These are phyloP conservation scores for Ceratorhiza oryzae-sativae DNA, from an alignment of 1,284 basidiomycete genomes.

Conservation along the genomic window DNA sequence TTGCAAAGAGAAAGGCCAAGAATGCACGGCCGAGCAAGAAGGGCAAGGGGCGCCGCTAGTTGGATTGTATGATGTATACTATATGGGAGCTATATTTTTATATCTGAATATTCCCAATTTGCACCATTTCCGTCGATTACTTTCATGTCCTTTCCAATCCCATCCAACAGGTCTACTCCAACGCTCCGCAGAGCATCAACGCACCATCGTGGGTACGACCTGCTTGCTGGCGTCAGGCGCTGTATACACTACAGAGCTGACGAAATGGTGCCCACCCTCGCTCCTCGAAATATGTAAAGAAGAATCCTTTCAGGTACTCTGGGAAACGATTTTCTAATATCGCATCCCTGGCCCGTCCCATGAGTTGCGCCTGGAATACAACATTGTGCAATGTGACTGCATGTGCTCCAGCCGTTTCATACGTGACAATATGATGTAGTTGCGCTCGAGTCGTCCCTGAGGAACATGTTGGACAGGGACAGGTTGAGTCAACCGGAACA, in stretches of 20 bases:
- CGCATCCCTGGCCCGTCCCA: slow-evolving; percentile 79
- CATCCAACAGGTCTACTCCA: slow-evolving; percentile 74
- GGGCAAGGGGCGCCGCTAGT: slow-evolving; percentile 44
- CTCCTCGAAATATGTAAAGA: slow-evolving; percentile 71
- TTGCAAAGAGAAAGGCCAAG: slow-evolving; percentile 71
- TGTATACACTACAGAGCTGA: not conserved
- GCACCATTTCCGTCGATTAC: slow-evolving; percentile 67
- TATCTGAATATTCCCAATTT: slow-evolving; percentile 71
- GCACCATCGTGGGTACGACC: slow-evolving; percentile 79
- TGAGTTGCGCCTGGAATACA: slow-evolving; percentile 79
- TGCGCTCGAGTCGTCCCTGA: slow-evolving; percentile 70
- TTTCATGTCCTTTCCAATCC: slow-evolving; percentile 52
- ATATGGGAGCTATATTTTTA: slow-evolving; percentile 13
- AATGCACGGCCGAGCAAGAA: slow-evolving; percentile 68
- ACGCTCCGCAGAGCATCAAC: slow-evolving; percentile 78
- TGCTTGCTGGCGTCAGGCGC: slow-evolving; percentile 39
- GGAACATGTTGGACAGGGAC: slow-evolving; percentile 81
- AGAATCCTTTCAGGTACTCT: slow-evolving; percentile 74
- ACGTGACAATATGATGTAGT: slow-evolving; percentile 72
- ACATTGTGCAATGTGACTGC: slow-evolving; percentile 81
- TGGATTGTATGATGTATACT: not conserved
- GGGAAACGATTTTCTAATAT: slow-evolving; percentile 80
- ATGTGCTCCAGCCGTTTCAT: slow-evolving; percentile 82
- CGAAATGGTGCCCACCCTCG: slow-evolving; percentile 42
- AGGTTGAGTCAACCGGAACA: slow-evolving; percentile 70